Base-by-base conservation (phyloP, 2,329 filamentous ascomycete species). In the Sclerotinia sclerotiorum region DNA sequence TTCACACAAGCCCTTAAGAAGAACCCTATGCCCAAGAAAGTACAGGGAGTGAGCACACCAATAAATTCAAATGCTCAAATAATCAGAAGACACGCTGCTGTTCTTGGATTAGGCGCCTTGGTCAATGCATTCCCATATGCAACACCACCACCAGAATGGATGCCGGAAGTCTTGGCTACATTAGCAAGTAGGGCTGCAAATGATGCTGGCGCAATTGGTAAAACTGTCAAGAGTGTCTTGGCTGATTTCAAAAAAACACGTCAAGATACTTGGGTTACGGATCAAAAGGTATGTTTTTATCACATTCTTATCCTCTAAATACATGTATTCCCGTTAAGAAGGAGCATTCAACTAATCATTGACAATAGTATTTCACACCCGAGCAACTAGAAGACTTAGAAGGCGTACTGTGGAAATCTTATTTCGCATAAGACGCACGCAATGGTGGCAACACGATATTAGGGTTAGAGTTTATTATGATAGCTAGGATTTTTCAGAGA, bases 171-270 rank as follows among this genome's bases (percentile, higher is more conserved):
- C 35, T 82, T 99, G 65, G 93, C 94, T 15, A 90, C 90, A 15
- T 81, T 99, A 72, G 96, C 94, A 7, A 88, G 90, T 48, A 89
- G 90, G 73, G 94, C 96, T 13, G 93, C 94, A 0, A 92, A 88
- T 58, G 95, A 99, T 76, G 88, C 93, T 0, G 95, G 95, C 0
- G 90, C 96, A 69, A 94, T 99, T 67, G 95, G 95, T 3, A 97
- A 97, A 80, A 95, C 94, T 69, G 96, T 97, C 15, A 99, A 99
- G 85, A 87, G 86, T 24, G 94, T 97, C 48, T 82, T 99, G 72
- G 93, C 93, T 70, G 96, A 99, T 76, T 99, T 99, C 84, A 99
- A 99, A 83, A 99, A 99, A 87, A 99, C 95, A 57, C 89, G 95
- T 78, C 95, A 99, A 80, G 95, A 99, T 83, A 99, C 94, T 73